Evolutionary conservation across 805 yeast species (phyloP).

Genomic region (Scheffersomyces coipomensis): DNA sequence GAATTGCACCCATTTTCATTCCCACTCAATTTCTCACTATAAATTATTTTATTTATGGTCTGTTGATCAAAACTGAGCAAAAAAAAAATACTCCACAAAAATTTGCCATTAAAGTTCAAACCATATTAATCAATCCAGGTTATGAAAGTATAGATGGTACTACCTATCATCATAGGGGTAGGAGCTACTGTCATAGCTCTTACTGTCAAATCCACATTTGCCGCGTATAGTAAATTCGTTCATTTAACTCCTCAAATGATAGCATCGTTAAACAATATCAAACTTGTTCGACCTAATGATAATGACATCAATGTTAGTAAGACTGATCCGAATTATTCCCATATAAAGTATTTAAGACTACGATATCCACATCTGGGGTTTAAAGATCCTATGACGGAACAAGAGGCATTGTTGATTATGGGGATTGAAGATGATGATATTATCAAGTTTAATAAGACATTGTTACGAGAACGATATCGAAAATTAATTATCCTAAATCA

Average conservation of each 20-base stretch:
- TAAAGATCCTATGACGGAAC: conserved; percentile 38
- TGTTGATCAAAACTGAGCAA: too few species aligned
- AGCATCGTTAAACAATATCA: conserved; percentile 32
- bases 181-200: conserved; percentile 54
- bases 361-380: conserved; percentile 36
- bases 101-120: too few species aligned
- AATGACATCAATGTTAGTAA: conserved; percentile 2
- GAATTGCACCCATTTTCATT: too few species aligned
- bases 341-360: conserved; percentile 13
- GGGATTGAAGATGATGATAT: conserved; percentile 44
- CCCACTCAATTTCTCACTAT: too few species aligned
- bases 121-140: too few species aligned
- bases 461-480: conserved; percentile 34
- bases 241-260: conserved; percentile 33
- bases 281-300: conserved; percentile 8
- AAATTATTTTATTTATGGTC: too few species aligned
- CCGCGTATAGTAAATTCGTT: conserved; percentile 27
- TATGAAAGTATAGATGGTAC: too few species aligned
- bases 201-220: conserved; percentile 32
- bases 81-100: too few species aligned
- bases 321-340: conserved; percentile 12
- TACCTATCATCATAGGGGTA: conserved; percentile 54
- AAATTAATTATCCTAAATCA: conserved; percentile 40
- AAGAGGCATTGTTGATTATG: conserved; percentile 38
- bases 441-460: conserved; percentile 31